Evolutionary conservation across 2,329 filamentous ascomycete genomes (phyloP).

Genomic region (Apiospora marii): DNA sequence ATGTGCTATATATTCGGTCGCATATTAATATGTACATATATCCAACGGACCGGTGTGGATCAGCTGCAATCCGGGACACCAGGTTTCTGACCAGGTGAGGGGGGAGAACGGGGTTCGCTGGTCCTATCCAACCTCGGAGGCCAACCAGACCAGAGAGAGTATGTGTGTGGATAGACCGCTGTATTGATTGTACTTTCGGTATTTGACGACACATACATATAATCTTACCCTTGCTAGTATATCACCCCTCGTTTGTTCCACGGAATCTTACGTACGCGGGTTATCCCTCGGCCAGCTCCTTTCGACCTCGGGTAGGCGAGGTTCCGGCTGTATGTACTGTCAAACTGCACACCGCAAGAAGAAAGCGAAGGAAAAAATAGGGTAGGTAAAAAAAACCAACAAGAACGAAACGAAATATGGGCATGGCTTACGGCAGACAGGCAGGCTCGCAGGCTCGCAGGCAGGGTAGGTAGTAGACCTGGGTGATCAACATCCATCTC

Average conservation of each 20-base stretch:
- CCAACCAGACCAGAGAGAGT: background rate
- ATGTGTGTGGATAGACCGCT: background rate
- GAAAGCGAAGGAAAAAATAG: background rate
- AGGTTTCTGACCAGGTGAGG: background rate
- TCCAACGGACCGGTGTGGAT: conserved; percentile 1
- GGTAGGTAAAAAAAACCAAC: background rate
- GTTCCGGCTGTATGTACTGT: background rate
- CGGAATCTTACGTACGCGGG: conserved; percentile 9
- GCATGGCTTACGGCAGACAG: background rate
- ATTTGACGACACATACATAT: background rate
- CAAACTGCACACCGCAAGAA: background rate
- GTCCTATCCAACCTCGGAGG: background rate
- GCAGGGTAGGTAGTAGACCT: background rate
- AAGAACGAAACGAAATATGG: background rate
- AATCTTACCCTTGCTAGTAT: background rate
- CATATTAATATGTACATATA: background rate
- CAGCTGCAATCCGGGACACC: background rate
- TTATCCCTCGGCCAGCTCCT: background rate
- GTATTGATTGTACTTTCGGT: conserved; percentile 2
- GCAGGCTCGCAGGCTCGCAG: background rate
- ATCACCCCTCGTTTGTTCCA: background rate
- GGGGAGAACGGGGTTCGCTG: background rate
- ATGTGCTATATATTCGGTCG: background rate
- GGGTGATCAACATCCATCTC: background rate
- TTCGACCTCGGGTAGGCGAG: background rate